Base-by-base conservation (phyloP, 2,329 filamentous ascomycete species). In the Fusarium buxicola region DNA sequence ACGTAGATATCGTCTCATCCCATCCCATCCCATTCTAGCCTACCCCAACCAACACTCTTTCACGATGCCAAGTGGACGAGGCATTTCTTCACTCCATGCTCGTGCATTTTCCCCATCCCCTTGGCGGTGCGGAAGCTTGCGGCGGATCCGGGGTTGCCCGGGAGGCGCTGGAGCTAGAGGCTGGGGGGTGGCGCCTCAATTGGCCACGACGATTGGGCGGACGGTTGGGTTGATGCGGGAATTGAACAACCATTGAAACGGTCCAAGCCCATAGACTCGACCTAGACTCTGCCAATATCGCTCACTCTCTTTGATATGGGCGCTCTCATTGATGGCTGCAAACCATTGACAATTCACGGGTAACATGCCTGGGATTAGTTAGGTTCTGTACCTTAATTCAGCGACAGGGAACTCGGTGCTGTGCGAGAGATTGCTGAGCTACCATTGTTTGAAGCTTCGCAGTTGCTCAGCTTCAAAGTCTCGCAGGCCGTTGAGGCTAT, bases 81-180 rank as follows among this genome's bases (percentile, higher is more conserved):
- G 69, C 69, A 71, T 71, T 71, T 71, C 68, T 69, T 71, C 64
- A 63, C 56, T 65, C 63, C 51, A 59, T 55, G 56, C 44, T 60
- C 36, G 16, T 62, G 58, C 58, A 44, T 65, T 34, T 69, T 59
- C 68, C 65, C 66, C 66, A 66, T 70, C 60, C 46, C 61, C 65
- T n/a, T n/a, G n/a, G n/a, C n/a, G n/a, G n/a, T n/a, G n/a, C n/a
- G n/a, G n/a, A 63, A 65, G 59, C 52, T 63, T 53, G 63, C 49
- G 53, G 69, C 66, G 69, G 67, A 71, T 71, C 69, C 69, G 69
- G 69, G 69, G 69, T 71, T 58, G 67, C 57, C 69, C 69, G 69
- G 69, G 65, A 70, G 65, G 66, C 65, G 60, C 58, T 68, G 58
- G 38, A 58, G 57, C 65, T 65, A 65, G 51, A 55, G 56, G 46